A percentile compares a stretch with the other conserved stretches of the same genome.
These are phyloP conservation scores for Groenewaldozyma salmanticensis DNA, from an alignment of 805 yeast genomes.

Conservation along the genomic window DNA sequence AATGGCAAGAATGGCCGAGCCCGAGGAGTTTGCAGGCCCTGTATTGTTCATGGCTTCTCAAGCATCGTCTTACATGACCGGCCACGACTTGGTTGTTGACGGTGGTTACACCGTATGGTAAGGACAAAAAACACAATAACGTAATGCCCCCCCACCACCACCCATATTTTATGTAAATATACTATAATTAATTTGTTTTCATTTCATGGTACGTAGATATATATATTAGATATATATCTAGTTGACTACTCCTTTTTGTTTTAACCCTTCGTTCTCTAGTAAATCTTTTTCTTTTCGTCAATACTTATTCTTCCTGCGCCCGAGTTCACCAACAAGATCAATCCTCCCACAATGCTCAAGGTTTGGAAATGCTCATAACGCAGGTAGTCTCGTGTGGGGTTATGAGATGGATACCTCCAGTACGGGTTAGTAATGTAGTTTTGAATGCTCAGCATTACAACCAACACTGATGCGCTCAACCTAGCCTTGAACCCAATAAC, in stretches of 20 bases:
- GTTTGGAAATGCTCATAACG: conserved; percentile 94
- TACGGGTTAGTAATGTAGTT: conserved; percentile 76
- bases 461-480: conserved; percentile 62
- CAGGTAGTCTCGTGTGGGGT: conserved; percentile 75
- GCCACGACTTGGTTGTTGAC: conserved; percentile 73
- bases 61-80: conserved; percentile 75
- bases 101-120: conserved; percentile 85
- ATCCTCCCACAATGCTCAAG: conserved; percentile 88
- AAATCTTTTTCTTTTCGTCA: conserved; percentile 92
- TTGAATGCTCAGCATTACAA: conserved; percentile 61
- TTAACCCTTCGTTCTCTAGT: conserved; percentile 29
- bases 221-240: no score
- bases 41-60: conserved; percentile 63
- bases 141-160: no score
- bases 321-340: conserved; percentile 79
- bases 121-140: conserved; percentile 7
- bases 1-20: conserved; percentile 76
- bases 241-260: no score
- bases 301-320: conserved; percentile 94
- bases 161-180: background rate
- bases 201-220: background rate
- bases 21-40: conserved; percentile 72
- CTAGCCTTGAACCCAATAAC: conserved; percentile 91
- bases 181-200: background rate
- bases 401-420: conserved; percentile 67